Evolutionary conservation across 768 basidiomycete genomes (phyloP).

Genomic region (Lactifluus subvellereus): DNA sequence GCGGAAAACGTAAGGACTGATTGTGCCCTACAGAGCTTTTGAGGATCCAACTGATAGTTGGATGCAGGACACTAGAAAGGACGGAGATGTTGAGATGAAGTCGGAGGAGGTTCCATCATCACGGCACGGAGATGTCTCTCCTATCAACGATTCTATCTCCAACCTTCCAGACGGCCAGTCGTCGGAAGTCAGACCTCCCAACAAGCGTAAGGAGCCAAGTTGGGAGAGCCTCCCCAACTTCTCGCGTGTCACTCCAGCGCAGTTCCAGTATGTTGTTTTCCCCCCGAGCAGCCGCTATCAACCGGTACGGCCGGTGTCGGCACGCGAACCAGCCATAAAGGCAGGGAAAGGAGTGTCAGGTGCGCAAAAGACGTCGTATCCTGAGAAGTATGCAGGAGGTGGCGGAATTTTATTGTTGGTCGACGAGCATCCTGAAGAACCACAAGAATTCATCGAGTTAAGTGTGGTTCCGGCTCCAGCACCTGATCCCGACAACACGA

Average conservation of each 20-base stretch:
- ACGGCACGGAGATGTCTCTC: slow-evolving; percentile 52
- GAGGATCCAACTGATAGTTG: slow-evolving; percentile 42
- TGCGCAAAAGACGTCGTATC: slow-evolving; percentile 30
- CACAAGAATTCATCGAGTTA: slow-evolving; percentile 67
- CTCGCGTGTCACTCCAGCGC: slow-evolving; percentile 86
- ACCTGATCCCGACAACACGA: slow-evolving; percentile 30
- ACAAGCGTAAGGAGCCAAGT: slow-evolving; percentile 69
- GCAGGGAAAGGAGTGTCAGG: slow-evolving; percentile 28
- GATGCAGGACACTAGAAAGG: slow-evolving; percentile 48
- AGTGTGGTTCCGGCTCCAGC: slow-evolving; percentile 32
- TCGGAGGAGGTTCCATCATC: slow-evolving; percentile 41
- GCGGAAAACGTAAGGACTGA: slow-evolving; percentile 69
- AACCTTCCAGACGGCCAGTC: slow-evolving; percentile 42
- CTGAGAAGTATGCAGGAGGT: slow-evolving; percentile 68
- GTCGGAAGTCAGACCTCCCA: slow-evolving; percentile 36
- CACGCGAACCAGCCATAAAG: slow-evolving; percentile 27
- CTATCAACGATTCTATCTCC: slow-evolving; percentile 48
- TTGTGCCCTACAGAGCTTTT: not conserved
- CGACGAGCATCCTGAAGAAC: slow-evolving; percentile 66
- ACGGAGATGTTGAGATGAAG: slow-evolving; percentile 77
- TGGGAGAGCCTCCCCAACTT: slow-evolving; percentile 80
- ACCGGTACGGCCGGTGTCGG: slow-evolving; percentile 78
- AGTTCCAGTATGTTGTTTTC: slow-evolving; percentile 82
- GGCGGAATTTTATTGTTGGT: slow-evolving; percentile 83
- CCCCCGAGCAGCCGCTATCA: slow-evolving; percentile 73